Percentiles rank a stretch among this genome's conserved stretches.
Evolutionary conservation across 306 rosid genomes (phyloP).

Genomic region (Rosa persica): DNA sequence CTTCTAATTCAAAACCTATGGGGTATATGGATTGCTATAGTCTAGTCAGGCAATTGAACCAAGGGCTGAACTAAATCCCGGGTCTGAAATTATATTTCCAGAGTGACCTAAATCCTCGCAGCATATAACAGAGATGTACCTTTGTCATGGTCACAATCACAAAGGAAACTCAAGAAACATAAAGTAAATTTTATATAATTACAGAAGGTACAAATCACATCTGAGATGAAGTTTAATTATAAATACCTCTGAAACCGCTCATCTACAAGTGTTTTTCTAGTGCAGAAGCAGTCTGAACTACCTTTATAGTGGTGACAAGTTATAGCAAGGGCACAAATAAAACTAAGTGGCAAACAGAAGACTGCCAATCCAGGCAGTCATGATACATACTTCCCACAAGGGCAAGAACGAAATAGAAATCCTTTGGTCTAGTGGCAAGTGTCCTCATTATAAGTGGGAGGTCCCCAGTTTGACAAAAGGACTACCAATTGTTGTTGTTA

Average conservation of each 20-base stretch:
- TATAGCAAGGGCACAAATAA: background rate
- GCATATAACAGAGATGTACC: background rate
- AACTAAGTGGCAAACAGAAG: background rate
- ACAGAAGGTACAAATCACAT: too few species aligned
- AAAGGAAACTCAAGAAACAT: background rate
- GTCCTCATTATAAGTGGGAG: background rate
- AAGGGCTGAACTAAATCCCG: background rate
- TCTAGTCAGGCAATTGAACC: background rate
- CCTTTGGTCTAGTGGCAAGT: background rate
- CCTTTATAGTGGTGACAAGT: background rate
- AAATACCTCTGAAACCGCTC: background rate
- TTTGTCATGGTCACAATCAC: background rate
- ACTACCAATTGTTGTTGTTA: too few species aligned
- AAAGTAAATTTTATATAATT: background rate
- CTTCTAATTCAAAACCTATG: background rate
- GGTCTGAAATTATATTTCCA: background rate
- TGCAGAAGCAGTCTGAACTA: background rate
- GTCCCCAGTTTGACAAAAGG: background rate
- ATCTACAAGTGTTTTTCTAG: background rate
- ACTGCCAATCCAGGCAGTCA: background rate
- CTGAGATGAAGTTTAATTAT: background rate
- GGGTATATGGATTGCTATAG: background rate
- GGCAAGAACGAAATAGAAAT: background rate
- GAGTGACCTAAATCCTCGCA: background rate
- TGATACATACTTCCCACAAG: background rate